Conservation (phyloP, 1,284 basidiomycete species). For the Gymnopus androsaceus region DNA sequence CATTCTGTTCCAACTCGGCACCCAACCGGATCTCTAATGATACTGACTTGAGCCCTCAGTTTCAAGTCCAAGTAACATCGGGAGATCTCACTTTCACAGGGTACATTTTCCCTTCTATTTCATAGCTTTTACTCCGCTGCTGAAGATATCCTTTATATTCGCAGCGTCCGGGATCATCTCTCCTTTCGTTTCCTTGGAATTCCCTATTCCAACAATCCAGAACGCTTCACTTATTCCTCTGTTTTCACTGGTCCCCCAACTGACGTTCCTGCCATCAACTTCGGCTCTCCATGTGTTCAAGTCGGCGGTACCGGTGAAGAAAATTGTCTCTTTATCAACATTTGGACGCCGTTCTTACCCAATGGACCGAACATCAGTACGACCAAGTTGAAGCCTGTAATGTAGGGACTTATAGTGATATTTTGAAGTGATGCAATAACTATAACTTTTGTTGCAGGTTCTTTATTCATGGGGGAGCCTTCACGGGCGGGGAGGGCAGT, state of each 20-base stretch:
- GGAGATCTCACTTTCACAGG: too few relatives aligned
- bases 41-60: too few relatives aligned
- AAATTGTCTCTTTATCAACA: constrained; percentile 38
- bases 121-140: too few relatives aligned
- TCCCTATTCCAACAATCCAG: constrained; percentile 19
- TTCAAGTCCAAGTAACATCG: too few relatives aligned
- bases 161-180: constrained; percentile 18
- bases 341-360: constrained; percentile 40
- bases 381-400: constrained; percentile 38
- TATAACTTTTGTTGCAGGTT: too few relatives aligned
- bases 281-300: neutral
- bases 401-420: too few relatives aligned
- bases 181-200: constrained; percentile 23
- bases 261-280: constrained; percentile 15
- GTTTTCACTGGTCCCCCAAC: constrained; percentile 18
- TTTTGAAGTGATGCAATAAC: too few relatives aligned
- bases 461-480: constrained; percentile 48
- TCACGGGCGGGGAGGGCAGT: constrained; percentile 32
- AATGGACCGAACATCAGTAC: constrained; percentile 27
- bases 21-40: too few relatives aligned
- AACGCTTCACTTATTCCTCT: constrained; percentile 11
- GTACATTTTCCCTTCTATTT: too few relatives aligned
- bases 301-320: neutral
- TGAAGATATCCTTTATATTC: neutral
- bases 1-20: too few relatives aligned